Conservation (phyloP, 805 yeast genomes). For the Pichia phayaonensis region DNA sequence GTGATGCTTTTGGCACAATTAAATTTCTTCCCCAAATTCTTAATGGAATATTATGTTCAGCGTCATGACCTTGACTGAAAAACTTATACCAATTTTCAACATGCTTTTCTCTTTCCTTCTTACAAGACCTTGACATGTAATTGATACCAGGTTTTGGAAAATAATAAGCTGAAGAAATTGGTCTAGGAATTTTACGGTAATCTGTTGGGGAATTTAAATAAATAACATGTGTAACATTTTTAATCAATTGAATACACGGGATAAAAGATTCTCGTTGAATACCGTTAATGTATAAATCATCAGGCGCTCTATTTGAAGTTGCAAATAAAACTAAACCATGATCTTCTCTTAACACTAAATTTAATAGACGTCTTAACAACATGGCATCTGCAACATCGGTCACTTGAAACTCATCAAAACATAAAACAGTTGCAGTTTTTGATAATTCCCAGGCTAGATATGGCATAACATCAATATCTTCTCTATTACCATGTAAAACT, state of each 20-base stretch:
- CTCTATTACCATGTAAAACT: constrained; percentile 50
- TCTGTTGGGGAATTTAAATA: constrained; percentile 87
- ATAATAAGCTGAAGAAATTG: constrained; percentile 71
- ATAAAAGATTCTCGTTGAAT: constrained; percentile 86
- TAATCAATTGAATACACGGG: constrained; percentile 82
- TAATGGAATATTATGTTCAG: constrained; percentile 30
- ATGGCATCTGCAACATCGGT: constrained; percentile 98
- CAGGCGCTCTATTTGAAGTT: constrained; percentile 93
- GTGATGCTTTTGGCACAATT: constrained; percentile 65
- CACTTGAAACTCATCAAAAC: constrained; percentile 97
- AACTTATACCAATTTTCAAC: constrained; percentile 70
- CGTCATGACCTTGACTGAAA: constrained; percentile 56
- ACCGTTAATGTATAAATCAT: constrained; percentile 87
- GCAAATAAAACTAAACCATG: constrained; percentile 87
- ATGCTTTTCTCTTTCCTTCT: constrained; percentile 49
- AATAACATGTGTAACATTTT: constrained; percentile 66
- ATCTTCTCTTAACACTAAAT: constrained; percentile 56
- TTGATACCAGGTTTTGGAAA: constrained; percentile 59
- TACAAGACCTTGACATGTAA: constrained; percentile 44
- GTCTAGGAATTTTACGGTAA: constrained; percentile 82
- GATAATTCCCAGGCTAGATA: constrained; percentile 79
- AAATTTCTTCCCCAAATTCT: constrained; percentile 87
- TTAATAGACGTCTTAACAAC: constrained; percentile 73
- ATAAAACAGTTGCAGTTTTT: constrained; percentile 63
- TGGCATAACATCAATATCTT: constrained; percentile 77